These are phyloP conservation scores for Herpetospermum pedunculosum DNA, from an alignment of 306 rosid genomes.

Conservation along the genomic window DNA sequence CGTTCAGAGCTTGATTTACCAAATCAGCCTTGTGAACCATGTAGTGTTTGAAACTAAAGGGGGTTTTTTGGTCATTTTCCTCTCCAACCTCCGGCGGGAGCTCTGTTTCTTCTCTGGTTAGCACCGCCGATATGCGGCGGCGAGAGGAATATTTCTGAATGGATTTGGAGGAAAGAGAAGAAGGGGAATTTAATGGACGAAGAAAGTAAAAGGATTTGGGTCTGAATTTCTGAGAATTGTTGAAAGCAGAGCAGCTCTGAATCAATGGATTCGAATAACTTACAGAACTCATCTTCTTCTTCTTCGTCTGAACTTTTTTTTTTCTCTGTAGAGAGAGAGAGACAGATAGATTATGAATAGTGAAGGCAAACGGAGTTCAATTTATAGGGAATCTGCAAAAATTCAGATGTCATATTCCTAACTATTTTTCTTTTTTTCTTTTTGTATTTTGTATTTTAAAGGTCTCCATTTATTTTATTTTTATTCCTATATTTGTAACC, in stretches of 20 bases:
- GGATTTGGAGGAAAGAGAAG: conserved; percentile 8
- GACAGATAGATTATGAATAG: neutral
- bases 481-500: too few relatives aligned
- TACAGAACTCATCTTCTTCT: conserved; percentile 21
- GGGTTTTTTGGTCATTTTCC: conserved; percentile 3
- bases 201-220: conserved; percentile 2
- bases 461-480: too few relatives aligned
- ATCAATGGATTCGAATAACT: conserved; percentile 15
- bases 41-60: conserved; percentile 33
- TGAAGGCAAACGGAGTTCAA: neutral
- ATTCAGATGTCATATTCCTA: neutral
- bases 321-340: neutral
- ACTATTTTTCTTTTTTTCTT: neutral
- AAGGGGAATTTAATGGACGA: neutral
- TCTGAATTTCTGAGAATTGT: conserved; percentile 15
- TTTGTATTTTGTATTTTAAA: too few relatives aligned
- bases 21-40: conserved; percentile 24
- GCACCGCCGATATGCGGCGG: conserved; percentile 13
- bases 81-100: neutral
- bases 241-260: conserved; percentile 13
- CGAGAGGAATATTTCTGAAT: neutral
- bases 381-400: neutral
- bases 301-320: neutral
- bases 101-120: conserved; percentile 12
- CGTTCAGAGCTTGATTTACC: conserved; percentile 33